Percentiles rank a stretch among this genome's conserved stretches.
These are phyloP conservation scores for Hypericum androsaemum DNA, from an alignment of 345 rosid genomes.

Conservation along the genomic window DNA sequence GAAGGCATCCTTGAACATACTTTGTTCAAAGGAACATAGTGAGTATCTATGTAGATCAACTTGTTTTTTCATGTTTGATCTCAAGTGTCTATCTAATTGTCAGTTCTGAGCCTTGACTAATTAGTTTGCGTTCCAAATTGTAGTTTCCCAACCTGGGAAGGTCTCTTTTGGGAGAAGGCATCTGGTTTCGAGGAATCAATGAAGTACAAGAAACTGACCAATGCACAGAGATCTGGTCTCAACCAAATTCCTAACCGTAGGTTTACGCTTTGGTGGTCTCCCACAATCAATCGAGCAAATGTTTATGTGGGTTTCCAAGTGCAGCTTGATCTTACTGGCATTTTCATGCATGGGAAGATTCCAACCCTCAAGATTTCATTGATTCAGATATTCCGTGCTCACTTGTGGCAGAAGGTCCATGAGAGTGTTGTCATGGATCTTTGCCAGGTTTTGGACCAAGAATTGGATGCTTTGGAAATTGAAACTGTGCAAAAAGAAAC, in stretches of 20 bases:
- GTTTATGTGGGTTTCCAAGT: slow-evolving; percentile 99
- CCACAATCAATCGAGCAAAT: slow-evolving; percentile 91
- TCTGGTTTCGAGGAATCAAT: slow-evolving; percentile 2
- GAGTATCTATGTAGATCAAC: slow-evolving; percentile 22
- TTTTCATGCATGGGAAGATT: slow-evolving; percentile 99
- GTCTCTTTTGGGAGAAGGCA: slow-evolving; percentile 90
- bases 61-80: neutral
- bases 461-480: slow-evolving; percentile 95
- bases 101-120: neutral
- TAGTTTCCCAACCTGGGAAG: slow-evolving; percentile 46
- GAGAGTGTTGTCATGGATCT: slow-evolving; percentile 99
- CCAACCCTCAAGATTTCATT: slow-evolving; percentile 96
- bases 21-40: slow-evolving; percentile 96
- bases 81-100: neutral
- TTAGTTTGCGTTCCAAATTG: neutral
- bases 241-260: slow-evolving; percentile 75
- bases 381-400: slow-evolving; percentile 98
- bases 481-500: slow-evolving; percentile 99
- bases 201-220: slow-evolving; percentile 4
- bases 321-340: slow-evolving; percentile 96
- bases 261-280: slow-evolving; percentile 99
- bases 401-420: slow-evolving; percentile 98
- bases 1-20: slow-evolving; percentile 99
- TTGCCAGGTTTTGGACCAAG: slow-evolving; percentile 97
- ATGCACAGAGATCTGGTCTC: slow-evolving; percentile 6